A percentile compares a stretch with the other conserved stretches of the same genome.
Conservation (phyloP, 306 rosid genomes). For the Prunus salicina region DNA sequence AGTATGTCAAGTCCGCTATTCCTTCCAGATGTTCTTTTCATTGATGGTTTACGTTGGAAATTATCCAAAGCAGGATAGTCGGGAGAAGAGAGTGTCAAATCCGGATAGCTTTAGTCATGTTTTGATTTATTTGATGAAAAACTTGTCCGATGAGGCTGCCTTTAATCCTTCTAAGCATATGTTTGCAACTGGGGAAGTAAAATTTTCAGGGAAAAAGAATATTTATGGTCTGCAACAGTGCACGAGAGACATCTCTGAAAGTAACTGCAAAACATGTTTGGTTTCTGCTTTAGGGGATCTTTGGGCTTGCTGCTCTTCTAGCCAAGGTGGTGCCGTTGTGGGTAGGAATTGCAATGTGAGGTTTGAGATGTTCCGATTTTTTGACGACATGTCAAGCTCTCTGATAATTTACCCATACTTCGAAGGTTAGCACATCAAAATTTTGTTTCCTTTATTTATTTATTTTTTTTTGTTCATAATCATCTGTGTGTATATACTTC, state of each 20-base stretch:
- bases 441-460: neutral
- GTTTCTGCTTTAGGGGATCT: conserved; percentile 36
- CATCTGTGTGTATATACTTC: too few relatives aligned
- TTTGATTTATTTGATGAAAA: conserved; percentile 29
- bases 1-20: conserved; percentile 57
- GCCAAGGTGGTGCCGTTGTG: conserved; percentile 35
- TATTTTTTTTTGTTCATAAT: neutral
- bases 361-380: conserved; percentile 36
- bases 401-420: conserved; percentile 23
- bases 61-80: conserved; percentile 8
- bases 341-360: conserved; percentile 44
- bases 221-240: conserved; percentile 65
- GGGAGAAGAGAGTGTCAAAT: conserved; percentile 25
- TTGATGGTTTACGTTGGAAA: conserved; percentile 37
- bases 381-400: conserved; percentile 23
- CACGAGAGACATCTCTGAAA: conserved; percentile 37
- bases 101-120: conserved; percentile 10
- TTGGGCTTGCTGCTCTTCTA: conserved; percentile 28
- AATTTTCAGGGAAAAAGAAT: conserved; percentile 6
- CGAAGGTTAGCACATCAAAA: conserved; percentile 15
- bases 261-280: conserved; percentile 37
- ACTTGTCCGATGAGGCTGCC: conserved; percentile 30
- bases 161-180: conserved; percentile 15
- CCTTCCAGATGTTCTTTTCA: conserved; percentile 39
- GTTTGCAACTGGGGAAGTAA: conserved; percentile 49